Conservation (phyloP, 768 basidiomycete genomes). For the Suillus spraguei region DNA sequence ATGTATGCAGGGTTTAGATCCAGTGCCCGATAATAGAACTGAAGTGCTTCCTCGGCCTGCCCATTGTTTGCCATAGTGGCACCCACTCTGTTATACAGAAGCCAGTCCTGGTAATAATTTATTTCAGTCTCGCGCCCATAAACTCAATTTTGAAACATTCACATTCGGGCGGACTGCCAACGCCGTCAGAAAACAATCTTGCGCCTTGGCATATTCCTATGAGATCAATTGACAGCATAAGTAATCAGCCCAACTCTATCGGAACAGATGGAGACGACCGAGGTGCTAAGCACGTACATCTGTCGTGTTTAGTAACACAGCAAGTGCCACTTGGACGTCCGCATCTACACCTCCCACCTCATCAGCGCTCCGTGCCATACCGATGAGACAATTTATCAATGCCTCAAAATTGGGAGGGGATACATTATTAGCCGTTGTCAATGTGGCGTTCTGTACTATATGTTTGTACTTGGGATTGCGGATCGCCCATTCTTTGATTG, state of each 20-base stretch:
- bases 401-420: constrained; percentile 41
- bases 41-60: constrained; percentile 74
- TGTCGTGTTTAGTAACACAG: constrained; percentile 88
- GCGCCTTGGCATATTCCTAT: constrained; percentile 89
- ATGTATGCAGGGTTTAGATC: constrained; percentile 90
- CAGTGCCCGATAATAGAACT: constrained; percentile 85
- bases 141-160: constrained; percentile 20
- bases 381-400: constrained; percentile 78
- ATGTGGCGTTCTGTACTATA: constrained; percentile 42
- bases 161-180: constrained; percentile 88
- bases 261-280: constrained; percentile 2
- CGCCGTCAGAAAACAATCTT: constrained; percentile 92
- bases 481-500: constrained; percentile 84
- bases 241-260: constrained; percentile 1
- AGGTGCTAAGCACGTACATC: constrained; percentile 54
- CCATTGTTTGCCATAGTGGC: constrained; percentile 94
- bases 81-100: constrained; percentile 91
- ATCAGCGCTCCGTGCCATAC: constrained; percentile 65
- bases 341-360: constrained; percentile 73
- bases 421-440: constrained; percentile 26
- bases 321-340: constrained; percentile 94
- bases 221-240: constrained; percentile 9
- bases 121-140: neutral
- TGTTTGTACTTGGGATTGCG: constrained; percentile 59
- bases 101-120: constrained; percentile 67